These are phyloP conservation scores for Osmanthus fragrans DNA, from an alignment of 257 asterid species.

Conservation along the genomic window DNA sequence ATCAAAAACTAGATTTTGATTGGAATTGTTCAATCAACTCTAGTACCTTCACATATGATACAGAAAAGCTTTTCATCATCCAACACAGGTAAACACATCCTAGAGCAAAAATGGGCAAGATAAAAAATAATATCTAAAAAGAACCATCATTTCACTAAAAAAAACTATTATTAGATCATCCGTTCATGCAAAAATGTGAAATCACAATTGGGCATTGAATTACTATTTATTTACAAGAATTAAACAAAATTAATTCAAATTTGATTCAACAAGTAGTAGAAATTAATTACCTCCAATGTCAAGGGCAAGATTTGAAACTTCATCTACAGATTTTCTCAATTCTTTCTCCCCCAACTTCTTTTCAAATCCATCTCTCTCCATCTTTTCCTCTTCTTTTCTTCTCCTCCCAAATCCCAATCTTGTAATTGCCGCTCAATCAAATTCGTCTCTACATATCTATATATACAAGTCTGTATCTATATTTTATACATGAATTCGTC, in stretches of 20 bases:
- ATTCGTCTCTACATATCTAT: slow-evolving; percentile 6
- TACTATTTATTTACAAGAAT: background rate
- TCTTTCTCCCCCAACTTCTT: slow-evolving; percentile 32
- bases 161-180: background rate
- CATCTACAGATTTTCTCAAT: slow-evolving; percentile 34
- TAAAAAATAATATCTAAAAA: background rate
- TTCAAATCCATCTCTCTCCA: slow-evolving; percentile 24
- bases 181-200: background rate
- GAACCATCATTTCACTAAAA: slow-evolving; percentile 2
- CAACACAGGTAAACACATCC: background rate
- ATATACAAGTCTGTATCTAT: background rate
- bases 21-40: background rate
- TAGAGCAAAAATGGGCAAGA: background rate
- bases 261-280: background rate
- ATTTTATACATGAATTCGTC: slow-evolving; percentile 12
- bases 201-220: background rate
- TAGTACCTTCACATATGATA: background rate
- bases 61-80: background rate
- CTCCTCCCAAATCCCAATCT: background rate
- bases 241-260: background rate
- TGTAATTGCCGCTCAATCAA: background rate
- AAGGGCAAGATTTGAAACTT: slow-evolving; percentile 70
- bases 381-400: background rate
- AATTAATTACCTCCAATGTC: slow-evolving; percentile 78
- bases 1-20: background rate